A percentile compares a stretch with the other conserved stretches of the same genome.
These are phyloP conservation scores for Bruguiera parviflora DNA, from an alignment of 345 rosid species.

Conservation along the genomic window DNA sequence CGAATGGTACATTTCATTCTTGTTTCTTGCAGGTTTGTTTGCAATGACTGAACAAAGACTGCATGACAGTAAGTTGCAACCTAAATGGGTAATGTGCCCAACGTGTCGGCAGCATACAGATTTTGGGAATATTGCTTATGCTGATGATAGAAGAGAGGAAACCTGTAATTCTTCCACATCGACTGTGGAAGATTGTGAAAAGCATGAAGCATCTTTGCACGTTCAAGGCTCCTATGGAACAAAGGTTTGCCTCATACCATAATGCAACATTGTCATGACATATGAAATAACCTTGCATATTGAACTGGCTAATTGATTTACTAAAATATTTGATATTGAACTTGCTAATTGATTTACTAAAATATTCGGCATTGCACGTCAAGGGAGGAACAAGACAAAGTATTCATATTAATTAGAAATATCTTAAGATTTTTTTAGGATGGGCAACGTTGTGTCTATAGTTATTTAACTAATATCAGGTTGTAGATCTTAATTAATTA, in stretches of 20 bases:
- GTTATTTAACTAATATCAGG: too few species aligned
- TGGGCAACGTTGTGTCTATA: too few species aligned
- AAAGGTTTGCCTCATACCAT: constrained; percentile 46
- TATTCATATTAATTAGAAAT: too few species aligned
- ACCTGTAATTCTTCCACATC: constrained; percentile 22
- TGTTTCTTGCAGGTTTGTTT: constrained; percentile 56
- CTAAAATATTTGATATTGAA: too few species aligned
- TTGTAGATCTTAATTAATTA: too few species aligned
- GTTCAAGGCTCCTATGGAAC: constrained; percentile 98
- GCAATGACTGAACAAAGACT: constrained; percentile 64
- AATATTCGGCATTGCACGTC: too few species aligned
- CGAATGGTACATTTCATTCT: constrained; percentile 7
- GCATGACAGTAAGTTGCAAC: constrained; percentile 39
- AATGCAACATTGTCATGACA: too few species aligned
- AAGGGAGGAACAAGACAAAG: too few species aligned
- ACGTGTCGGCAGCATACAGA: constrained; percentile 88
- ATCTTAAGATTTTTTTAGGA: too few species aligned
- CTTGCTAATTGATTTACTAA: too few species aligned
- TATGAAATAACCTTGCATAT: too few species aligned
- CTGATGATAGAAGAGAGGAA: constrained; percentile 55
- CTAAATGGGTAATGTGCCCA: constrained; percentile 90
- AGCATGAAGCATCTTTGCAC: constrained; percentile 47
- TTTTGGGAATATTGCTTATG: constrained; percentile 73
- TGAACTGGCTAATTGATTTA: too few species aligned
- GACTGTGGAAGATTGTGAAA: constrained; percentile 45